Conservation (phyloP, 2,329 filamentous ascomycete genomes). For the Phaeosphaeriaceae sp. region DNA sequence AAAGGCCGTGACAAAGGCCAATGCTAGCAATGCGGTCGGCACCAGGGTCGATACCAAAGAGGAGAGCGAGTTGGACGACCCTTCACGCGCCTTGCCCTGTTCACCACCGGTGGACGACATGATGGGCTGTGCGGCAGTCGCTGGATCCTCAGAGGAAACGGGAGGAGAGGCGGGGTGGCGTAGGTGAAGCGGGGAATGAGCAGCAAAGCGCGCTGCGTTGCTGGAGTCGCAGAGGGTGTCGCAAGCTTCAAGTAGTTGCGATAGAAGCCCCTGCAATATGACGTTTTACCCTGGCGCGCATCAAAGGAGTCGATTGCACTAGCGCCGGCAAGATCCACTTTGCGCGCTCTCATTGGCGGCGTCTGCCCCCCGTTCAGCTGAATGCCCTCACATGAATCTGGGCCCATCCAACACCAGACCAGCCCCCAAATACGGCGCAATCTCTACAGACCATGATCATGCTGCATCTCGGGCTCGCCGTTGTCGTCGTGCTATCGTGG, state of each 20-base stretch:
- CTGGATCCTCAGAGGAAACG: conserved; percentile 6
- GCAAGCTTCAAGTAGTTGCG: not conserved
- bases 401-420: conserved; percentile 1
- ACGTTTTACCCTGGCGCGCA: conserved; percentile 1
- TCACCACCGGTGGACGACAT: conserved; percentile 34
- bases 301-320: conserved; percentile 1
- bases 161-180: not conserved
- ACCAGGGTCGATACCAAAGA: conserved; percentile 44
- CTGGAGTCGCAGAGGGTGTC: too few relatives aligned
- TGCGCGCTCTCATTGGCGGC: not conserved
- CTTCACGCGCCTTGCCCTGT: conserved; percentile 26
- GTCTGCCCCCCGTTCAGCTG: not conserved
- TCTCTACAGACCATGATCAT: not conserved
- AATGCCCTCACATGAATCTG: not conserved
- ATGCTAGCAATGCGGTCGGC: conserved; percentile 36
- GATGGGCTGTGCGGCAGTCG: conserved; percentile 17
- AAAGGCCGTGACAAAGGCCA: conserved; percentile 46
- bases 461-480: conserved; percentile 1
- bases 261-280: not conserved
- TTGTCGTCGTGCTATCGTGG: not conserved
- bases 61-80: conserved; percentile 57
- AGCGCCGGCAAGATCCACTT: not conserved
- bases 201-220: not conserved
- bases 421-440: conserved; percentile 3
- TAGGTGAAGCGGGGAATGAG: not conserved